Conservation (phyloP, 2,329 filamentous ascomycete genomes). For the Basipetospora chlamydospora region DNA sequence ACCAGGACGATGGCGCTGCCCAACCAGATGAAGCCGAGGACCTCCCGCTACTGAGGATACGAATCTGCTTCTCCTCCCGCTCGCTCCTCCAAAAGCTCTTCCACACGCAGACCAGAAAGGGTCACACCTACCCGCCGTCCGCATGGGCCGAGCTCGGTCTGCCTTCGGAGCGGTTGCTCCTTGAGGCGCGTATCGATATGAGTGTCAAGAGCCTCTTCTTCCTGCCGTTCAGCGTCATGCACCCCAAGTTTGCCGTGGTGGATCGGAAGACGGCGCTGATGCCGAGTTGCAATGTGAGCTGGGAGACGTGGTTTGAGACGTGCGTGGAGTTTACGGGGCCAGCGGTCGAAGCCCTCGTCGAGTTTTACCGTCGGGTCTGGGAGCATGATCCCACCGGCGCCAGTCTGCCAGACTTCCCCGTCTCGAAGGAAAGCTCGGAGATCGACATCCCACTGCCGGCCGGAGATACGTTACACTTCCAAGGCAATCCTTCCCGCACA, state of each 20-base stretch:
- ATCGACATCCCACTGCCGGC: too few species aligned
- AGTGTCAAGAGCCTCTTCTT: conserved; percentile 67
- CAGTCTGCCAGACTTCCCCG: too few species aligned
- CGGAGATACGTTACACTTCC: too few species aligned
- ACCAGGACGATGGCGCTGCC: background rate
- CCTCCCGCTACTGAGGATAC: conserved; percentile 34
- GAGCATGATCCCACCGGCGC: conserved; percentile 11
- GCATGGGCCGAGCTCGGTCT: conserved; percentile 53
- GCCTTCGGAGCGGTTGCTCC: conserved; percentile 35
- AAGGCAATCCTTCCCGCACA: background rate
- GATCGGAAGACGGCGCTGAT: conserved; percentile 53
- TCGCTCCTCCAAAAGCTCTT: conserved; percentile 61
- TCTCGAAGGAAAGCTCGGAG: too few species aligned
- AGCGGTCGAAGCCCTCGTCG: conserved; percentile 44
- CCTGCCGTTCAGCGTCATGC: conserved; percentile 71
- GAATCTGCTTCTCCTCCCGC: conserved; percentile 62
- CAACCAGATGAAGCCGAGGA: background rate
- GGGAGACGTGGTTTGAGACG: conserved; percentile 78
- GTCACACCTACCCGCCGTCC: conserved; percentile 43
- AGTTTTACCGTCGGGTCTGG: conserved; percentile 62
- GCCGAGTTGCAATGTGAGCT: conserved; percentile 73
- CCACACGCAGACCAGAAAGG: conserved; percentile 48
- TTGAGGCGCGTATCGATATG: conserved; percentile 48
- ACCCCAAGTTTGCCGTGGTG: conserved; percentile 68
- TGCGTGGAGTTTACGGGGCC: conserved; percentile 52